Base-by-base conservation (phyloP, 805 yeast species). In the Kuraishia floccosa region DNA sequence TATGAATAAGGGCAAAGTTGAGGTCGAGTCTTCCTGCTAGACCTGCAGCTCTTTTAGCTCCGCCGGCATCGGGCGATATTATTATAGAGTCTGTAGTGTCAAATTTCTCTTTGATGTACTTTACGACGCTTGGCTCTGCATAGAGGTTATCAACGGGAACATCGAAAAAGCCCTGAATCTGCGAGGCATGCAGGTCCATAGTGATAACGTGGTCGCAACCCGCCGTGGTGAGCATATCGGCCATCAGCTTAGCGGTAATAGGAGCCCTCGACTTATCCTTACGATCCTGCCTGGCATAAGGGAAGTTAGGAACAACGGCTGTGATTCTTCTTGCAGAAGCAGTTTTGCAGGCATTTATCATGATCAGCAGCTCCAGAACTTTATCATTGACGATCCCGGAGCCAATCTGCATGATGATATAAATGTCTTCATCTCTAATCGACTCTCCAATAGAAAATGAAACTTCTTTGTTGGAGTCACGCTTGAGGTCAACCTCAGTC, bases 41-140 rank as follows among this genome's bases (percentile, higher is more conserved):
- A 7, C 80, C 76, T 7, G 91, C 91, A n/a, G 83, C 91, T 58
- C 93, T 68, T 50, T 82, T 82, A 35, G 91, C 91, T 39, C 93
- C 93, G 51, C 93, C 93, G 6, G 91, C 93, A 58, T 82, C 93
- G 5, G 93, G 93, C 1, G 91, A 82, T 12, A 82, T 73, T 33
- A 82, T 72, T 32, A 81, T 80, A n/a, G 83, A 71, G 28, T 79
- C 68, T 25, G 69, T 55, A 39, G 58, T 65, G 41, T 68, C 66
- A 30, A 73, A 59, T 33, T 68, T 64, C 40, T 77, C 87, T 37
- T 65, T 68, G 30, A 82, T 80, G 47, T 80, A 81, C 46, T 81
- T 64, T 25, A 82, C 76, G 21, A 80, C 87, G 41, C 76, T 68
- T 32, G 91, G 91, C 55, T 82, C 93, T 15, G 89, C 89, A 46